phyloP scores from a whole-genome alignment of 208 protist species.

The Sergeia podlipaevii region DNA sequence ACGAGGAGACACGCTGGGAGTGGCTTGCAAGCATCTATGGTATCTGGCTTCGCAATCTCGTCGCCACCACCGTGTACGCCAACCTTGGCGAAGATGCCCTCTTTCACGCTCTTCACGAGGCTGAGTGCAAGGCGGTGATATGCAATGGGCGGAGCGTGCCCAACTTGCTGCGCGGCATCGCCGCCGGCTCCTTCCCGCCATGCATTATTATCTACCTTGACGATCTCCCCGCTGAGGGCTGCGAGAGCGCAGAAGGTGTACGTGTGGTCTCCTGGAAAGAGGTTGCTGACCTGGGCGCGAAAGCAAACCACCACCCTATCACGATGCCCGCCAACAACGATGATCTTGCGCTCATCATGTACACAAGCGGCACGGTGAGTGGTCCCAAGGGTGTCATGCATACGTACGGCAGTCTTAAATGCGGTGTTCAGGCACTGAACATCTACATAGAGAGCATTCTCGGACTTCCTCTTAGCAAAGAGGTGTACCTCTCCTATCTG shows the following conservation, averaged over 20 bases:
- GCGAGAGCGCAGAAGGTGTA: neutral
- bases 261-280: constrained; percentile 6
- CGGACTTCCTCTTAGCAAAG: constrained; percentile 10
- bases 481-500: constrained; percentile 61
- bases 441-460: constrained; percentile 4
- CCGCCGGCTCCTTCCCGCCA: constrained; percentile 8
- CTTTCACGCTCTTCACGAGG: constrained; percentile 26
- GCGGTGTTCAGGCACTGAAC: constrained; percentile 14
- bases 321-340: constrained; percentile 17
- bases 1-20: constrained; percentile 49
- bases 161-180: constrained; percentile 19
- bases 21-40: constrained; percentile 40
- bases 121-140: constrained; percentile 32
- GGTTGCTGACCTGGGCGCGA: constrained; percentile 1
- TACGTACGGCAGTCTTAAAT: constrained; percentile 26
- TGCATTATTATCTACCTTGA: constrained; percentile 27
- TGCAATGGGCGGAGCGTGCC: constrained; percentile 42
- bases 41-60: constrained; percentile 37
- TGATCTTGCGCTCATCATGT: constrained; percentile 44
- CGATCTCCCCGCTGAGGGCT: constrained; percentile 1
- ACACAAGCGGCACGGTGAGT: constrained; percentile 72
- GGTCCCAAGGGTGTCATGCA: constrained; percentile 68
- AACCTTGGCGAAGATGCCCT: constrained; percentile 51
- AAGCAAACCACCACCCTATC: neutral
- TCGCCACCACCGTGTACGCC: constrained; percentile 41